These are phyloP conservation scores for Chromera velia DNA, from an alignment of 73 alveolate genomes.

Conservation along the genomic window DNA sequence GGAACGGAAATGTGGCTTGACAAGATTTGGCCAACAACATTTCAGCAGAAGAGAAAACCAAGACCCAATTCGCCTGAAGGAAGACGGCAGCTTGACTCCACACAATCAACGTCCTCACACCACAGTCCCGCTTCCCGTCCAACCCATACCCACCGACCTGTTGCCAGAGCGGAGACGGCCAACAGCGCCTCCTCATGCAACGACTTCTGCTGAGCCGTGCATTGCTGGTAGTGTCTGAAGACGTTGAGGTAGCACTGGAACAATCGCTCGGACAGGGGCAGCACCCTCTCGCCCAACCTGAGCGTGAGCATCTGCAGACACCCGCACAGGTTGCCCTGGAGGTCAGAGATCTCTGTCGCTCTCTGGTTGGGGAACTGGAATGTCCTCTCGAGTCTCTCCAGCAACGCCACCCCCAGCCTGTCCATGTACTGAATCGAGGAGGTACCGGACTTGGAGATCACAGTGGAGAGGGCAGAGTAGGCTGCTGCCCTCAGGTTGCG, in stretches of 20 bases:
- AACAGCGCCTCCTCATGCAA: neutral
- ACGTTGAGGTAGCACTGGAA: neutral
- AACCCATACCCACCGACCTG: neutral
- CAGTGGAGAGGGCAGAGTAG: neutral
- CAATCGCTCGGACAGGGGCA: neutral
- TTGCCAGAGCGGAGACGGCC: neutral
- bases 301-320: neutral
- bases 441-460: neutral
- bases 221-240: neutral
- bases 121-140: neutral
- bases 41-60: too few relatives aligned
- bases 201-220: neutral
- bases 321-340: neutral
- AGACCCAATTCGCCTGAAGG: too few relatives aligned
- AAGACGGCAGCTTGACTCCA: too few relatives aligned
- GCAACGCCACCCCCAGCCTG: neutral
- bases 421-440: too few relatives aligned
- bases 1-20: too few relatives aligned
- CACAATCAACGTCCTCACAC: neutral
- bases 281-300: neutral
- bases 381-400: too few relatives aligned
- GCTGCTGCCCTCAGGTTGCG: neutral
- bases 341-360: neutral
- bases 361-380: neutral
- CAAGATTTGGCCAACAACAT: too few relatives aligned